These are phyloP conservation scores for Tolypocladium tropicale DNA, from an alignment of 2,329 filamentous ascomycete species.

Conservation along the genomic window DNA sequence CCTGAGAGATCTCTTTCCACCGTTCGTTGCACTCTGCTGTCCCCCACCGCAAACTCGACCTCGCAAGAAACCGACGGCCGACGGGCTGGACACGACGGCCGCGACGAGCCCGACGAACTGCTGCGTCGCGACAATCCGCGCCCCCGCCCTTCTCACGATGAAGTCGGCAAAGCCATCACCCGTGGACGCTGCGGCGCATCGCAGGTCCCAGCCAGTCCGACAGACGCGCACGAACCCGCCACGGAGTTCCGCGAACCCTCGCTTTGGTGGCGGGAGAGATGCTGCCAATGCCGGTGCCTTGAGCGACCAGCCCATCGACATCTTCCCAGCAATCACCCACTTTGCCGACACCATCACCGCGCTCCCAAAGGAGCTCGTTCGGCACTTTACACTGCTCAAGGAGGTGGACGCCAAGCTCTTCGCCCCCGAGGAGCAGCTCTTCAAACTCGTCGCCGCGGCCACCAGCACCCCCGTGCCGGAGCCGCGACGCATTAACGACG, in stretches of 20 bases:
- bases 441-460: slow-evolving; percentile 61
- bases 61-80: background rate
- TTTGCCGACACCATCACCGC: slow-evolving; percentile 91
- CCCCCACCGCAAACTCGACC: background rate
- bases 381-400: slow-evolving; percentile 91
- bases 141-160: slow-evolving; percentile 32
- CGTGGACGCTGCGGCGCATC: slow-evolving; percentile 35
- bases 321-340: slow-evolving; percentile 56
- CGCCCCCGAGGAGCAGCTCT: slow-evolving; percentile 72
- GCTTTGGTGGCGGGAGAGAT: slow-evolving; percentile 32
- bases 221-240: slow-evolving; percentile 56
- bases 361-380: slow-evolving; percentile 86
- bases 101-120: background rate
- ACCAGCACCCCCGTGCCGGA: slow-evolving; percentile 39
- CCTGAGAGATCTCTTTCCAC: background rate
- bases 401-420: slow-evolving; percentile 97
- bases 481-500: slow-evolving; percentile 32
- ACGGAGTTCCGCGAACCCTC: slow-evolving; percentile 39
- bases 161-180: slow-evolving; percentile 42
- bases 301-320: slow-evolving; percentile 52
- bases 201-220: slow-evolving; percentile 53
- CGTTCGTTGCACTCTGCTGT: background rate
- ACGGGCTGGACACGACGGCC: background rate
- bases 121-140: slow-evolving; percentile 5
- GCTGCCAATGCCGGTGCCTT: slow-evolving; percentile 31